These are phyloP conservation scores for Colletotrichum melonis DNA, from an alignment of 2,329 filamentous ascomycete species.

Conservation along the genomic window DNA sequence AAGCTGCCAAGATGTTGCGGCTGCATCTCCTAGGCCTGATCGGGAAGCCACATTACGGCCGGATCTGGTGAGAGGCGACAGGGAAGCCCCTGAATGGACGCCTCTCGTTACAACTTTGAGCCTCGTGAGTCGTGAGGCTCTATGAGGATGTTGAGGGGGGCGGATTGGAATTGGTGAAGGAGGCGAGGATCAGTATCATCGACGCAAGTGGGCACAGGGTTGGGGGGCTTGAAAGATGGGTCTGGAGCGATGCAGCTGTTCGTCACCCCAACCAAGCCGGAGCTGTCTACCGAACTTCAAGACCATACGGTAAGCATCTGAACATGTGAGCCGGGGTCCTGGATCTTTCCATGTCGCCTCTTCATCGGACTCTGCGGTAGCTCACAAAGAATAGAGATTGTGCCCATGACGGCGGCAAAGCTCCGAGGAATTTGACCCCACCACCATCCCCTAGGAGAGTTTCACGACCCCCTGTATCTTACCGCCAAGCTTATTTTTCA, in stretches of 20 bases:
- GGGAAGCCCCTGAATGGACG: constrained; percentile 5
- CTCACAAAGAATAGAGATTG: neutral
- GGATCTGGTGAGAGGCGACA: constrained; percentile 9
- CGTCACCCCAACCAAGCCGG: neutral
- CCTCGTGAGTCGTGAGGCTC: constrained; percentile 27
- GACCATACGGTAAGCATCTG: neutral
- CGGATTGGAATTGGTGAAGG: neutral
- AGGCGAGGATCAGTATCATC: neutral
- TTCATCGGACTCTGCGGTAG: neutral
- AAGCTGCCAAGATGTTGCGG: constrained; percentile 36
- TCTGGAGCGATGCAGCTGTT: neutral
- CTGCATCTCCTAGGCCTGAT: constrained; percentile 17
- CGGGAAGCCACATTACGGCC: constrained; percentile 12
- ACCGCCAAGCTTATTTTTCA: constrained; percentile 34
- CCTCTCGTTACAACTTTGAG: constrained; percentile 19
- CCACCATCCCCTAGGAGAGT: constrained; percentile 14
- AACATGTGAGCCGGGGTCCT: neutral
- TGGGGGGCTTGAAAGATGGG: neutral
- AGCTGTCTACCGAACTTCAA: neutral
- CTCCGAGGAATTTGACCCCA: constrained; percentile 21
- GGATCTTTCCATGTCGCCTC: neutral
- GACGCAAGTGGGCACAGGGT: constrained; percentile 13
- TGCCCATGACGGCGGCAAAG: constrained; percentile 8
- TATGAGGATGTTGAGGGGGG: neutral
- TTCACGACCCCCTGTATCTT: constrained; percentile 34